phyloP scores from a whole-genome alignment of 441 rosid genomes.

The Syzygium malaccense region DNA sequence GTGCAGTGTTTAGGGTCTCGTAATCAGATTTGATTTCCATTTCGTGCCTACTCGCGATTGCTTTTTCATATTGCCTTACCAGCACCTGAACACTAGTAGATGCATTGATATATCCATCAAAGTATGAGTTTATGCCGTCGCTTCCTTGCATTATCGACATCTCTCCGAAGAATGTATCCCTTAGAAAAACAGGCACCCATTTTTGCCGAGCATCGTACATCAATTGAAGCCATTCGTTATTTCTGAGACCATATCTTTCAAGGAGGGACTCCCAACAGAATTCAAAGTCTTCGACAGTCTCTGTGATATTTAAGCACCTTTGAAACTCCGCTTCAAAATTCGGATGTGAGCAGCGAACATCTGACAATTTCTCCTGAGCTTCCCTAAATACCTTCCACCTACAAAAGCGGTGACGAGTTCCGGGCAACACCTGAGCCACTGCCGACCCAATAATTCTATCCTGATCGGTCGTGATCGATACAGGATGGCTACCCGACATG shows the following conservation, averaged over 20 bases:
- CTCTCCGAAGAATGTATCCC: background rate
- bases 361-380: background rate
- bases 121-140: background rate
- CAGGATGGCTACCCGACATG: background rate
- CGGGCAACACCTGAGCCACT: background rate
- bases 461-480: background rate
- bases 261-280: background rate
- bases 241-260: background rate
- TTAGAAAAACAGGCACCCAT: background rate
- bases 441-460: background rate
- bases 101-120: background rate
- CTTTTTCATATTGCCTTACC: background rate
- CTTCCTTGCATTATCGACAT: background rate
- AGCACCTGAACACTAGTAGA: background rate
- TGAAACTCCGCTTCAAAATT: background rate
- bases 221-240: background rate
- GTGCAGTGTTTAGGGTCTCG: background rate
- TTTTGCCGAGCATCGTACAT: background rate
- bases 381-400: background rate
- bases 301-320: background rate
- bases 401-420: background rate
- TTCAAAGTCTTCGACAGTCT: background rate
- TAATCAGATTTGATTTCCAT: background rate
- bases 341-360: background rate
- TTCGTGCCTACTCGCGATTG: background rate